A percentile compares a stretch with the other conserved stretches of the same genome.
Evolutionary conservation across 1,139 yeast genomes (phyloP).

Genomic region (Wickerhamiella pararugosa): DNA sequence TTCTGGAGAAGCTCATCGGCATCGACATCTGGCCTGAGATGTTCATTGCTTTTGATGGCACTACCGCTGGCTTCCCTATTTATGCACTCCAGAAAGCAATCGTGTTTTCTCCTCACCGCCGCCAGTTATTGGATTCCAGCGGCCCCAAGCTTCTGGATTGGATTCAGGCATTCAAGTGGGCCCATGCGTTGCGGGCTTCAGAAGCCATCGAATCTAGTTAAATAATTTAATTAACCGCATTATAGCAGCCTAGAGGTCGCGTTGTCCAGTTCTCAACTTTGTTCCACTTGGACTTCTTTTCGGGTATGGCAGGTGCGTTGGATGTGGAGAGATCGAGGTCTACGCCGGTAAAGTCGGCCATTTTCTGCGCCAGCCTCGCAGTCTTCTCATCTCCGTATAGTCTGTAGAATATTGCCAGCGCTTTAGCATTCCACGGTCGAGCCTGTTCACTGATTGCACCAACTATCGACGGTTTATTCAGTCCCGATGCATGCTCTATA

Average conservation of each 20-base stretch:
- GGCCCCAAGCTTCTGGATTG: constrained; percentile 6
- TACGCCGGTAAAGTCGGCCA: constrained; percentile 13
- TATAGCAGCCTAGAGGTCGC: constrained; percentile 9
- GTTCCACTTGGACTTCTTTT: constrained; percentile 5
- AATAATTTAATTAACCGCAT: no score
- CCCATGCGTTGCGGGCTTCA: no score
- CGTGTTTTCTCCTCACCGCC: constrained; percentile 6
- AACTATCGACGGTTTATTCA: not conserved
- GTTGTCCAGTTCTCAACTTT: constrained; percentile 10
- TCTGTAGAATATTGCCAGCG: constrained; percentile 11
- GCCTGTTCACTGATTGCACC: constrained; percentile 6
- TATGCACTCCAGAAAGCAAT: not conserved
- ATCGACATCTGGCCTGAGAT: constrained; percentile 3
- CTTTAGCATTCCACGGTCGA: constrained; percentile 16
- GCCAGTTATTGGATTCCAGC: constrained; percentile 1
- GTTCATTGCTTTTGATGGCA: constrained; percentile 6
- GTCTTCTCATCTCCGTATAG: not conserved
- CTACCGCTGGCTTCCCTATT: constrained; percentile 7
- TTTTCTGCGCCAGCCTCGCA: constrained; percentile 10
- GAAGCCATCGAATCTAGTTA: no score
- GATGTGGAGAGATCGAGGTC: constrained; percentile 6
- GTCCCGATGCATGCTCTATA: constrained; percentile 4
- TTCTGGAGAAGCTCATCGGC: not conserved
- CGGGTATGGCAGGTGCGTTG: not conserved
- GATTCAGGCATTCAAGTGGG: constrained; percentile 4